Base-by-base conservation (phyloP, 257 asterid species). In the Gentiana macrophylla region DNA sequence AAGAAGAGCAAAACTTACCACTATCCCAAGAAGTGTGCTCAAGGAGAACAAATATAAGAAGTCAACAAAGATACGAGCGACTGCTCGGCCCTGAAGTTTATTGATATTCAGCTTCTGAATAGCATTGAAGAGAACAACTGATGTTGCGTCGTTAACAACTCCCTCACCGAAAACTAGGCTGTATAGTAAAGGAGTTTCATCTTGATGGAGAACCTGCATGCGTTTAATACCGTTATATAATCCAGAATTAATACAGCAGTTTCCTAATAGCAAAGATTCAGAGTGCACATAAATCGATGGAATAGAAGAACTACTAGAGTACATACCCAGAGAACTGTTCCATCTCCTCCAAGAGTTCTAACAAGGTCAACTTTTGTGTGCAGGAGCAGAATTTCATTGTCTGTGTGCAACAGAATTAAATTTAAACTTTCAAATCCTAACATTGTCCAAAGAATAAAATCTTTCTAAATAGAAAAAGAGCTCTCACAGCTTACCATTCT, bases 151-250 rank as follows among this genome's bases (percentile, higher is more conserved):
- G 66, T 91, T 91, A 45, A 91, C 98, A 41, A 91, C 96, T 48
- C 98, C 98, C 78, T 91, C 98, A 52, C 98, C 98, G 41, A 91
- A 91, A 57, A 91, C 95, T 49, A 91, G 75, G 86, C 98, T 91
- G 78, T 91, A 87, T 8, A 91, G 75, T 61, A 91, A 66, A 32
- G 98, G 98, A 59, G 96, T 91, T 59, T 84, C 96, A 13, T 91
- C 96, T 91, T 84, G 98, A 76, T 84, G 78, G 64, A 91, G 74
- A 75, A 91, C 86, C 98, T 91, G 68, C 53, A 70, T 38, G 48
- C 52, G 4, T 49, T 56, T 8, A 57, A 32, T 54, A 55, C 37
- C 59, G 36, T 38, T 32, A 32, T 24, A 24, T 24, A 24, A 24
- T 41, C 12, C 55, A 61, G 53, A 50, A 61, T 46, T 33, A 64